Evolutionary conservation across 2,329 filamentous ascomycete species (phyloP).

Genomic region (Neopestalotiopsis sp.): DNA sequence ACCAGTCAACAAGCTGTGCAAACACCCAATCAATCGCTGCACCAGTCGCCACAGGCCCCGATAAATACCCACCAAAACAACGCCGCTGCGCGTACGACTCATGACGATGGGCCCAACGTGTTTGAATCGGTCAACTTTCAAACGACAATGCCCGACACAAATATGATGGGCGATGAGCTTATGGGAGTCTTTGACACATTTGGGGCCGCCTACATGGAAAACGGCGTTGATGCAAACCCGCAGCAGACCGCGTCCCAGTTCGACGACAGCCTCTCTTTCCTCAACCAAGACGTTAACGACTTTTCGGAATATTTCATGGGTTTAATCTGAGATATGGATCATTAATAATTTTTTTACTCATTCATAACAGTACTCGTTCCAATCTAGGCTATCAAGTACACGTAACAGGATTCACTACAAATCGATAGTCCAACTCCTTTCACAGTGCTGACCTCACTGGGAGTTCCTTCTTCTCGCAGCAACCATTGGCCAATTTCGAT

Average conservation of each 20-base stretch:
- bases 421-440: neutral
- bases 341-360: neutral
- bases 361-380: neutral
- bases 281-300: neutral
- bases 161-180: slow-evolving; percentile 13
- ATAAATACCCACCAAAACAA: neutral
- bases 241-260: neutral
- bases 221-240: neutral
- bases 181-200: slow-evolving; percentile 14
- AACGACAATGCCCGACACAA: slow-evolving; percentile 5
- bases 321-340: neutral
- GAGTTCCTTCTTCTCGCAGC: slow-evolving; percentile 7
- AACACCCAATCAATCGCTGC: neutral
- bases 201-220: slow-evolving; percentile 12
- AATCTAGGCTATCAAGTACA: neutral
- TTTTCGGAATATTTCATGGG: slow-evolving; percentile 13
- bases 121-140: neutral
- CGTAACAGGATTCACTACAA: neutral
- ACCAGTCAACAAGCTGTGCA: neutral
- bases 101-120: neutral
- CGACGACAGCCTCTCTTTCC: slow-evolving; percentile 4
- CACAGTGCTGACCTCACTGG: neutral
- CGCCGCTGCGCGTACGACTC: too few species aligned
- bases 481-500: slow-evolving; percentile 5
- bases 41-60: neutral